Evolutionary conservation across 1,139 yeast species (phyloP).

Genomic region (Hemisphaericaspora lyxosophila): DNA sequence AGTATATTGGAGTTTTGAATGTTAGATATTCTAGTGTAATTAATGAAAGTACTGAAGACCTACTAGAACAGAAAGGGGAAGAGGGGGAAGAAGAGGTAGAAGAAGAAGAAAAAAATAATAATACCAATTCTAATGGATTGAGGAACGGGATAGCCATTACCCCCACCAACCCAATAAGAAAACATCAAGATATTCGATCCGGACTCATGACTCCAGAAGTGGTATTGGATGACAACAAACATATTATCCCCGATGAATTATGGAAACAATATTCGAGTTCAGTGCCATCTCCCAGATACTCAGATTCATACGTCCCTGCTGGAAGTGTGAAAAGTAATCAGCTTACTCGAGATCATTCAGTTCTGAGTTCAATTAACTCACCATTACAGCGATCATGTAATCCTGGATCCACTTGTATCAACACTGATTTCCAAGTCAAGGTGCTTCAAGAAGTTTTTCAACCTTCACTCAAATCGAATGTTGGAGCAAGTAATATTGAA

Average conservation of each 20-base stretch:
- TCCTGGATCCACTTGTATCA: slow-evolving; percentile 36
- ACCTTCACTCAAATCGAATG: slow-evolving; percentile 19
- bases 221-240: slow-evolving; percentile 81
- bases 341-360: slow-evolving; percentile 8
- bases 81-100: too few relatives aligned
- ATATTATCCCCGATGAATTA: slow-evolving; percentile 79
- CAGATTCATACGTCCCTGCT: slow-evolving; percentile 1
- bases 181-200: neutral
- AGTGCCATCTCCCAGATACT: slow-evolving; percentile 45
- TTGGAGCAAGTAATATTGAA: slow-evolving; percentile 1
- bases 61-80: neutral
- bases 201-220: slow-evolving; percentile 64
- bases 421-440: slow-evolving; percentile 41
- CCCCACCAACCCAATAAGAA: neutral
- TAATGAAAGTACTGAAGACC: slow-evolving; percentile 23
- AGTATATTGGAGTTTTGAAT: slow-evolving; percentile 88
- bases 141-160: slow-evolving; percentile 2
- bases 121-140: too few relatives aligned
- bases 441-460: slow-evolving; percentile 41
- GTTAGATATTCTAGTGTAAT: slow-evolving; percentile 70
- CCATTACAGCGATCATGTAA: slow-evolving; percentile 12
- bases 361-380: slow-evolving; percentile 13
- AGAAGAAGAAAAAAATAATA: neutral
- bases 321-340: neutral
- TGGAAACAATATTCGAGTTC: slow-evolving; percentile 63